A percentile compares a stretch with the other conserved stretches of the same genome.
These are phyloP conservation scores for Euphorbia peplus DNA, from an alignment of 345 rosid genomes.

Conservation along the genomic window DNA sequence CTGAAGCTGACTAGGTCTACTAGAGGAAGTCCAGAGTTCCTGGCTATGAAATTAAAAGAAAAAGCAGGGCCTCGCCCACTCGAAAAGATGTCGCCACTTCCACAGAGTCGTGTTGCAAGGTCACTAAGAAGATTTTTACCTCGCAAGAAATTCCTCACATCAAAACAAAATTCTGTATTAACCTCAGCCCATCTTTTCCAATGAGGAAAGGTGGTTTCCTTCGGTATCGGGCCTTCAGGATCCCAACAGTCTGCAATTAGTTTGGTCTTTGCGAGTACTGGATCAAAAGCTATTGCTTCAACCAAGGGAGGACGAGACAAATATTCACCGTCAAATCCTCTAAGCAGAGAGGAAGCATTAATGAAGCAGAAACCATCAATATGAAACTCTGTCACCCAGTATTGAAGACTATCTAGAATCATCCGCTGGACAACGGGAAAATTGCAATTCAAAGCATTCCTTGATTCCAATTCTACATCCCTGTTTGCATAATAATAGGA, in stretches of 20 bases:
- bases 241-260: conserved; percentile 80
- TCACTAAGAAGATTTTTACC: conserved; percentile 67
- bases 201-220: conserved; percentile 64
- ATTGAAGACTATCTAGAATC: conserved; percentile 70
- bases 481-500: conserved; percentile 49
- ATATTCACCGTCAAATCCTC: conserved; percentile 61
- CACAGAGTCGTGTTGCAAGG: conserved; percentile 89
- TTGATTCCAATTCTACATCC: conserved; percentile 32
- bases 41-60: conserved; percentile 69
- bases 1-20: conserved; percentile 92
- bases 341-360: conserved; percentile 66
- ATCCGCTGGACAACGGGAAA: conserved; percentile 65
- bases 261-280: conserved; percentile 68
- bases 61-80: conserved; percentile 86
- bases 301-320: conserved; percentile 80
- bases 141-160: conserved; percentile 66
- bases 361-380: conserved; percentile 87
- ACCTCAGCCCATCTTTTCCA: conserved; percentile 92
- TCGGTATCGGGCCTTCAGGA: conserved; percentile 38
- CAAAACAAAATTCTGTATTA: conserved; percentile 58
- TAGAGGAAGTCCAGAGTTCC: conserved; percentile 75
- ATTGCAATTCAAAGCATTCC: conserved; percentile 65
- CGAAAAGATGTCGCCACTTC: conserved; percentile 78
- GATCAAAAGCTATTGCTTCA: conserved; percentile 92
- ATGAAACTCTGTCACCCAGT: conserved; percentile 85